Conservation (phyloP, 495 filamentous ascomycete species). For the Penicillium parvum region DNA sequence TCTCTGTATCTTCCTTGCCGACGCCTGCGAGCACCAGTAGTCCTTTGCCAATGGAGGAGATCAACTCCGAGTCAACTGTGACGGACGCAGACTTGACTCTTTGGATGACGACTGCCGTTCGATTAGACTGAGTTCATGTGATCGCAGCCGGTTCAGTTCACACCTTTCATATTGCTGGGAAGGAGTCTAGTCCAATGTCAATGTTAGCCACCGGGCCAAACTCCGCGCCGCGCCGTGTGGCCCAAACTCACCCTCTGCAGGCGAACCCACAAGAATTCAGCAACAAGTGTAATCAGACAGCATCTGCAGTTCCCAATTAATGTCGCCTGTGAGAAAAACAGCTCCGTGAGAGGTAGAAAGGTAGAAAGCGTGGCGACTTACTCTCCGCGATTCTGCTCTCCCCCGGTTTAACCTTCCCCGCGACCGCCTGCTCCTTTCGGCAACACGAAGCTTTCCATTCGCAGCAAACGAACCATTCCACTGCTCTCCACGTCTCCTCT, state of each 20-base stretch:
- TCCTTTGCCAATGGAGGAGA: constrained; percentile 87
- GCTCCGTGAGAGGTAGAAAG: not conserved
- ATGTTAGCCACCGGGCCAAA: constrained; percentile 6
- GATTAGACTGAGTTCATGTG: not conserved
- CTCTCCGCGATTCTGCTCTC: not conserved
- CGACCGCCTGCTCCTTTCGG: constrained; percentile 28
- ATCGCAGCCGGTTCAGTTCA: not conserved
- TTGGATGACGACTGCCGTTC: constrained; percentile 75
- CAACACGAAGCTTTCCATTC: constrained; percentile 25
- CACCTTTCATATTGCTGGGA: constrained; percentile 46
- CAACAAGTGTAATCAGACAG: too few relatives aligned
- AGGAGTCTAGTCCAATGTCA: not conserved
- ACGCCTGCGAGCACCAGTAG: constrained; percentile 89
- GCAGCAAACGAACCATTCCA: constrained; percentile 16
- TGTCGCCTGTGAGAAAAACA: not conserved
- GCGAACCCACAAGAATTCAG: too few relatives aligned
- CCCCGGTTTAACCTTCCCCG: constrained; percentile 3
- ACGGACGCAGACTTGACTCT: constrained; percentile 97
- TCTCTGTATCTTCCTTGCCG: constrained; percentile 82
- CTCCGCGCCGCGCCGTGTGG: not conserved
- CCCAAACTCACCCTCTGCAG: not conserved
- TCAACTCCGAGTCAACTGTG: constrained; percentile 83
- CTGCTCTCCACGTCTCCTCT: constrained; percentile 11
- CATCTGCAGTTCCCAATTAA: too few relatives aligned
- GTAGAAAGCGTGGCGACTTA: not conserved